A percentile compares a stretch with the other conserved stretches of the same genome.
Conservation (phyloP, 768 basidiomycete genomes). For the Panaeolus papilionaceus region DNA sequence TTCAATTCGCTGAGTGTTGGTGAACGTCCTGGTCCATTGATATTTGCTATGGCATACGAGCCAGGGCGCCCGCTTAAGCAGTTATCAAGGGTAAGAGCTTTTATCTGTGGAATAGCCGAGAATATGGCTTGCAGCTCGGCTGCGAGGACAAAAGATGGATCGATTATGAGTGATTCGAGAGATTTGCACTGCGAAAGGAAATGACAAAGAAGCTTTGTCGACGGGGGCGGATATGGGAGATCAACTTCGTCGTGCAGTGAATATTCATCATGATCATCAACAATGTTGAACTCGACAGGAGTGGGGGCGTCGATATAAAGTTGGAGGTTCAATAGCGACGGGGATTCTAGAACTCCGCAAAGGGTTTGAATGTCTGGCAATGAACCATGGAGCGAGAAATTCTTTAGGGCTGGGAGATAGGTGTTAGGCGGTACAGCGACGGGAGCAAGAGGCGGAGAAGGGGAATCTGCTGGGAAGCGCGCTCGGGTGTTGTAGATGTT, state of each 20-base stretch:
- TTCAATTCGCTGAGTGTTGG: background rate
- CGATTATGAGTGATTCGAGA: background rate
- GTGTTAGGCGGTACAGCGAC: background rate
- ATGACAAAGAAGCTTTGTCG: background rate
- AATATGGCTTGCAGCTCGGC: background rate
- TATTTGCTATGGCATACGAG: background rate
- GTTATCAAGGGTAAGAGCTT: background rate
- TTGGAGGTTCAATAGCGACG: background rate
- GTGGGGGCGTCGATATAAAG: background rate
- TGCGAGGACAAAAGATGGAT: background rate
- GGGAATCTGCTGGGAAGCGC: background rate
- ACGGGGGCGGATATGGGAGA: background rate
- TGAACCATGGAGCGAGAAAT: background rate
- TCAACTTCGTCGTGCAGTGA: background rate
- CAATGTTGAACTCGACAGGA: no score
- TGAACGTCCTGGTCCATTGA: background rate
- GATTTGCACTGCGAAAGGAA: background rate
- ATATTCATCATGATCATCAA: no score
- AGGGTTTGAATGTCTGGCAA: background rate
- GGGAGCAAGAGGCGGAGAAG: background rate
- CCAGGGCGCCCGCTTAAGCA: no score
- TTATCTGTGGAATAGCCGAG: background rate
- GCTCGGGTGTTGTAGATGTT: no score
- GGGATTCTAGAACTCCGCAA: background rate
- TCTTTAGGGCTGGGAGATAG: background rate